Base-by-base conservation (phyloP, 1,284 basidiomycete species). In the Schizophyllum commune region DNA sequence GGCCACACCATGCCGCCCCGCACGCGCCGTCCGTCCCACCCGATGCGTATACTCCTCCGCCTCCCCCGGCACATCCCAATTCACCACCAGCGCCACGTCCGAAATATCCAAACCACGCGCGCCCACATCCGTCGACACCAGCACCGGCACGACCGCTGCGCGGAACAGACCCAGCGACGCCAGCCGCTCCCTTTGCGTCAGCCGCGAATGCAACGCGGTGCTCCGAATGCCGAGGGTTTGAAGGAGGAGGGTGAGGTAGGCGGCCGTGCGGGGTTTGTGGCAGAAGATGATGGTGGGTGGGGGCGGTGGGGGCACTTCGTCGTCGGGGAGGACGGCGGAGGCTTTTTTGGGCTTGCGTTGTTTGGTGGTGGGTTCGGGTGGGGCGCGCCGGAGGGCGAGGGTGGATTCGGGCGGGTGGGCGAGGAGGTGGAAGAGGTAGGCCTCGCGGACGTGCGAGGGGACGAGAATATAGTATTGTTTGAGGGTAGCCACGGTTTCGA, bases 271-370 rank as follows among this genome's bases (percentile, higher is more conserved):
- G 61, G 95, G 86, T 55, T 89, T 88, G 22, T 89, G 84, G 63
- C 94, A 94, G 74, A 99, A 99, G 65, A 99, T 94, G 71, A 99
- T 98, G 5, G 96, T 99, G 0, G 94, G 83, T 62, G 96, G 86
- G 58, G 92, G 90, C 68, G 91, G 90, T 59, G 77, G 77, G 61
- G 77, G 77, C n/a, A 83, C 82, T 21, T 81, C 81, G 33, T 78
- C 76, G 53, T 70, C 72, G 17, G 39, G 27, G 3, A 27, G 27
- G 27, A 27, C 39, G 39, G 69, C 65, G 60, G 73, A 70, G 52
- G 70, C 75, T 62, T 65, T 73, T 65, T 74, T 78, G 34, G 62
- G 55, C 64, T 72, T 71, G 59, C 69, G 63, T 55, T 66, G 20
- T 33, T 67, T 65, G 66, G 74, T 81, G 65, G 62, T 66, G 32